Conservation (phyloP, 208 protist species). For the Angomonas deanei region DNA sequence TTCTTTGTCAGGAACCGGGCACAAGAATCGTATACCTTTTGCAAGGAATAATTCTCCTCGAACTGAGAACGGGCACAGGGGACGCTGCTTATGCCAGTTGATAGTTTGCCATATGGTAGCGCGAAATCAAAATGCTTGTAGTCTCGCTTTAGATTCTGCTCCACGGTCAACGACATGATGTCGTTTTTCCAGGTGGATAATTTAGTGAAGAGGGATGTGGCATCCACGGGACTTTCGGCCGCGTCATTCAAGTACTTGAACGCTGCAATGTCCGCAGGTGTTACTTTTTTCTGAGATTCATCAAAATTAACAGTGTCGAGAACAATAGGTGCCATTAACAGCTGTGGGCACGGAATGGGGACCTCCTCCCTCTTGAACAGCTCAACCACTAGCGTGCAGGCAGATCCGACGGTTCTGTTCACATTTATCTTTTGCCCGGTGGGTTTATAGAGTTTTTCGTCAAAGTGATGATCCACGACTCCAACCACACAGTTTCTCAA, state of each 20-base stretch:
- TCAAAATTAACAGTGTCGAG: conserved; percentile 84
- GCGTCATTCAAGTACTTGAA: conserved; percentile 40
- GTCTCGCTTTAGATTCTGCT: conserved; percentile 71
- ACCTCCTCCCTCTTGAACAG: conserved; percentile 34
- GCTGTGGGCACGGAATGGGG: conserved; percentile 38
- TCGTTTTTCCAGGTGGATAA: conserved; percentile 71
- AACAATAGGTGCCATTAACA: conserved; percentile 69
- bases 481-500: conserved; percentile 39
- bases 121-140: conserved; percentile 73
- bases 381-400: conserved; percentile 72
- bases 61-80: conserved; percentile 61
- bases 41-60: conserved; percentile 17
- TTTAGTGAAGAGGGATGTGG: conserved; percentile 33
- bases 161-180: conserved; percentile 53
- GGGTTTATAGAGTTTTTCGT: conserved; percentile 65
- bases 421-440: conserved; percentile 19
- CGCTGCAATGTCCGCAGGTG: conserved; percentile 48
- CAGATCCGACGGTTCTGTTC: conserved; percentile 55
- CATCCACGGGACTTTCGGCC: conserved; percentile 3
- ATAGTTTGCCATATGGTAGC: conserved; percentile 6
- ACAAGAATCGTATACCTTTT: conserved; percentile 22
- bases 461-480: conserved; percentile 82
- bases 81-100: conserved; percentile 70
- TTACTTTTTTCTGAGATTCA: conserved; percentile 65
- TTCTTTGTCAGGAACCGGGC: conserved; percentile 32